Evolutionary conservation across 345 rosid genomes (phyloP), one percentile per base, ranked within the genome.

Genomic region (Populus simonii): DNA sequence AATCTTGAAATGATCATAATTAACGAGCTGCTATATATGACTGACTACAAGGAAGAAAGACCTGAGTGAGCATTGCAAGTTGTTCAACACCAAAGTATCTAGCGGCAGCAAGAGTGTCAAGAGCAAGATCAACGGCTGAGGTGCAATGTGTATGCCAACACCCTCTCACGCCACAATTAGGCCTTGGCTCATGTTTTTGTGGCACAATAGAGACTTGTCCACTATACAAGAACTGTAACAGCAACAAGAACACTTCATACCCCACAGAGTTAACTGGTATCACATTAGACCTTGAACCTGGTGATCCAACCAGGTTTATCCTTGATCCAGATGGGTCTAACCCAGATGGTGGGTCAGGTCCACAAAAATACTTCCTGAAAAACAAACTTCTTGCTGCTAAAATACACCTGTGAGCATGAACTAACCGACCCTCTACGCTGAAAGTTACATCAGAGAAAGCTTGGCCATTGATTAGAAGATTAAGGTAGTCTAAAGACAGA

Each of bases 121-220:
- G 94, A 59, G 98, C 98, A 74, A 96, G 99, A 92, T 96, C 97
- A 71, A 96, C 97, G 83, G 99, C 99, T 17, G 99, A 93, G 87
- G 98, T 85, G 89, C 99, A 96, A 90, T 96, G 97, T 31, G 97
- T 91, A 79, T 96, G 99, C 99, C 99, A 96, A 82, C 99, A 96
- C 2, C 93, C 96, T 82, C 99, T 85, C 74, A 94, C 99, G 5
- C 97, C 94, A 83, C 99, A 96, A 86, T 92, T 92, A 68, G 95
- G 97, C 89, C 98, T 88, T 1, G 95, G 93, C 82, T 96, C 98
- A 55, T 96, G 98, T 85, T 94, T 96, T 73, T 88, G 98, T n/a
- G 99, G 99, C 66, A 90, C 90, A 77, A 96, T 87, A 17, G 97
- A 90, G 72, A 92, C 99, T 85, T 94, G 98, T 22, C 99, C 99